phyloP scores from a whole-genome alignment of 352 stramenopile species.

The Pythium sukuiense region DNA sequence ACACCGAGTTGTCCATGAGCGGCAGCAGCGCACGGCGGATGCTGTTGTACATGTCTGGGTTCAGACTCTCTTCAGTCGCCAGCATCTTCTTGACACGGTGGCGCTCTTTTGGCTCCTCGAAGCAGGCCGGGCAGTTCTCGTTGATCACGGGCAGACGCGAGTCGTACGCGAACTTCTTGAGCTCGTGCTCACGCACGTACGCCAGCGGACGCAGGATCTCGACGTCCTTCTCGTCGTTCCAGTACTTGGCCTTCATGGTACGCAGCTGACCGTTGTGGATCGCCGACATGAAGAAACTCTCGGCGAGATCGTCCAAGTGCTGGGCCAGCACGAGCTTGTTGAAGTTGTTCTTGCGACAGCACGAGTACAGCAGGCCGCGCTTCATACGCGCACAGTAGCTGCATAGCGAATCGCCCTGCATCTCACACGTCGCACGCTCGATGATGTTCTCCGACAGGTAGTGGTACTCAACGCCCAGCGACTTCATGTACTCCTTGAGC shows the following conservation, averaged over 20 bases:
- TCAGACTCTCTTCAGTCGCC: constrained; percentile 87
- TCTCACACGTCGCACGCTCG: constrained; percentile 56
- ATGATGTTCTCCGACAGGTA: constrained; percentile 89
- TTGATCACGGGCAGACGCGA: constrained; percentile 95
- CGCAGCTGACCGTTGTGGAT: constrained; percentile 61
- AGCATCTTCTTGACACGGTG: constrained; percentile 94
- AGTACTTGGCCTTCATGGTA: constrained; percentile 97
- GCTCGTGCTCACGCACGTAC: constrained; percentile 91
- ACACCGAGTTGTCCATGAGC: constrained; percentile 64
- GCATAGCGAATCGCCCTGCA: constrained; percentile 86
- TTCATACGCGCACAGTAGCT: constrained; percentile 94
- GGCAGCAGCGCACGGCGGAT: constrained; percentile 46
- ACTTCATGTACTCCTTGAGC: constrained; percentile 93
- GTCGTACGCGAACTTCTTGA: constrained; percentile 60
- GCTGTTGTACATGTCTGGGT: constrained; percentile 60
- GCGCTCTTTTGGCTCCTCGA: constrained; percentile 94
- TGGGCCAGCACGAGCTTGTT: constrained; percentile 63
- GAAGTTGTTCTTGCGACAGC: constrained; percentile 29
- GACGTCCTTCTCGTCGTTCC: constrained; percentile 91
- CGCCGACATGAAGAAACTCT: constrained; percentile 96
- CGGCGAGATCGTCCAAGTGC: constrained; percentile 94
- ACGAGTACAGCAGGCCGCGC: constrained; percentile 51
- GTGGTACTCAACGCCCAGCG: constrained; percentile 91
- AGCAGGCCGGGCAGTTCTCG: constrained; percentile 97
- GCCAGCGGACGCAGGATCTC: constrained; percentile 93